Evolutionary conservation across 164 flowering plant genomes (phyloP).

Genomic region (Euptelea pleiosperma): DNA sequence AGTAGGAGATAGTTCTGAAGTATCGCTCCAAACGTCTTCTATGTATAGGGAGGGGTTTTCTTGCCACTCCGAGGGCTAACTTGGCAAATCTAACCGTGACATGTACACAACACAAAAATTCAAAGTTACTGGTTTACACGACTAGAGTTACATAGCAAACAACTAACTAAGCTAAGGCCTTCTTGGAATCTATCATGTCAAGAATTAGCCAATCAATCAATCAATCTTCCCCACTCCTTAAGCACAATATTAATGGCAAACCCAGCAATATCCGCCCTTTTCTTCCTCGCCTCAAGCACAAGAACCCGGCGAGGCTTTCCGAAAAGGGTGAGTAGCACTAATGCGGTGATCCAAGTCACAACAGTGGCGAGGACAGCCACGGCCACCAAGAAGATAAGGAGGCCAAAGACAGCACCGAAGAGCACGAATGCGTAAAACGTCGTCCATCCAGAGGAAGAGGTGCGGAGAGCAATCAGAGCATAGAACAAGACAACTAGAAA

Average conservation of each 20-base stretch:
- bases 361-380: slow-evolving; percentile 56
- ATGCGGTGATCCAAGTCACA: slow-evolving; percentile 68
- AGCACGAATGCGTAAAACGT: slow-evolving; percentile 27
- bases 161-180: too few relatives aligned
- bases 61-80: too few relatives aligned
- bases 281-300: slow-evolving; percentile 51
- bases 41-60: too few relatives aligned
- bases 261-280: slow-evolving; percentile 53
- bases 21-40: too few relatives aligned
- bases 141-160: too few relatives aligned
- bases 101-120: too few relatives aligned
- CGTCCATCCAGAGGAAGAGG: slow-evolving; percentile 34
- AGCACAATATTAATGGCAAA: slow-evolving; percentile 38
- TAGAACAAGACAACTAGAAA: slow-evolving; percentile 23
- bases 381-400: slow-evolving; percentile 25
- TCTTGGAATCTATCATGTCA: too few relatives aligned
- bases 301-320: slow-evolving; percentile 61
- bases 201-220: too few relatives aligned
- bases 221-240: slow-evolving; percentile 38
- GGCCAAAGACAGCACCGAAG: slow-evolving; percentile 26
- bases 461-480: slow-evolving; percentile 25
- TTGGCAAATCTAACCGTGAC: too few relatives aligned
- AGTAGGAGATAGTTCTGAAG: too few relatives aligned
- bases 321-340: slow-evolving; percentile 59
- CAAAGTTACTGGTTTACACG: too few relatives aligned